Conservation (phyloP, 2,329 filamentous ascomycete species). For the Fusarium subtropicale region DNA sequence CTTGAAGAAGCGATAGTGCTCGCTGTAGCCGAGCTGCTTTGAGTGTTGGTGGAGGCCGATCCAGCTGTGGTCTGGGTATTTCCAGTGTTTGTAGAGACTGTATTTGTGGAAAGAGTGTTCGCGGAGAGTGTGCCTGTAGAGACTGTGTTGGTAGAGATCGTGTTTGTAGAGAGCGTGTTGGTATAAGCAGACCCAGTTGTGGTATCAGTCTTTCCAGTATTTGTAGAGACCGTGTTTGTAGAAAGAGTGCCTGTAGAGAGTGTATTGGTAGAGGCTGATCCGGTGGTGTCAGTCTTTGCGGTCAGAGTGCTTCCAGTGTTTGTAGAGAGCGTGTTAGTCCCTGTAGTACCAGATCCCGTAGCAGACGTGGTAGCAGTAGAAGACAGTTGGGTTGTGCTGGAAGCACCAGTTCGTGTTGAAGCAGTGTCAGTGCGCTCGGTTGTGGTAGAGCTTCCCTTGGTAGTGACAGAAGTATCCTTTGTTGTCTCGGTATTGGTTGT, state of each 20-base stretch:
- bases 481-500: neutral
- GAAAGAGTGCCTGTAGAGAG: neutral
- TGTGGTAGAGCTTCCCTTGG: constrained; percentile 2
- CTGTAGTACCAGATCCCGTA: constrained; percentile 2
- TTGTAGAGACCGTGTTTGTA: neutral
- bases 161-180: neutral
- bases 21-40: constrained; percentile 17
- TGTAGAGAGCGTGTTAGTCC: neutral
- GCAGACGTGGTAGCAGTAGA: neutral
- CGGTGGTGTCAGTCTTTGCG: neutral
- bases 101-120: neutral
- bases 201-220: neutral
- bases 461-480: neutral
- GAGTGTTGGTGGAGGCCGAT: neutral
- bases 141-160: neutral
- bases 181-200: neutral
- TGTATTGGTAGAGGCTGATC: neutral
- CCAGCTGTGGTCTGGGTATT: neutral
- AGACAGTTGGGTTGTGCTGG: neutral
- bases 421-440: neutral
- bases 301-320: neutral
- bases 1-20: constrained; percentile 18
- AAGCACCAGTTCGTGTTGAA: neutral
- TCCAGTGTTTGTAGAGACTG: neutral
- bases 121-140: neutral